Base-by-base conservation (phyloP, 1,284 basidiomycete species). In the Trametes versicolor region DNA sequence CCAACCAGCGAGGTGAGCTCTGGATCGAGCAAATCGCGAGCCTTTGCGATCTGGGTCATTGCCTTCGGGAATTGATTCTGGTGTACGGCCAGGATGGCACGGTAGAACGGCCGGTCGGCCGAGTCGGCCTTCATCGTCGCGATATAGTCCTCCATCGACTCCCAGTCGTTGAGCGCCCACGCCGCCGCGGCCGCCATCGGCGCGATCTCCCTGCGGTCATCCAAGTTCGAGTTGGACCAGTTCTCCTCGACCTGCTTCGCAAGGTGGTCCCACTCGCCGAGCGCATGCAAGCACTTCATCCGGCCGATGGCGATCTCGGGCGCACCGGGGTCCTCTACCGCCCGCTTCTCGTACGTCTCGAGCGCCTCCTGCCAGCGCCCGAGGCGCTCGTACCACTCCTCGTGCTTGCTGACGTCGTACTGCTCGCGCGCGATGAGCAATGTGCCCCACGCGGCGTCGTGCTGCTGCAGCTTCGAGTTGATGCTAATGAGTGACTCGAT, bases 101-200 rank as follows among this genome's bases (percentile, higher is more conserved):
- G 90, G 82, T 98, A 99, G 85, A 99, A 99, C 21, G 95, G 93
- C 50, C 96, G 86, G 77, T 99, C 98, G 0, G 97, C 90, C 8
- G 97, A 97, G 75, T 99, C 97, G 36, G 85, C 82, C 74, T 94
- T 95, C 95, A 99, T 98, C 3, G 93, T 94, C 8, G 89, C 86
- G 66, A 99, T 98, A 78, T 98, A 99, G 72, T 97, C 92, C 66
- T 99, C 98, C 98, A 99, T 99, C 9, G 91, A 87, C 73, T 98
- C 96, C 98, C 98, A 99, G 74, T 99, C 96, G 69, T 93, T 93
- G 63, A 98, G 80, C 6, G 96, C 96, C 97, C 98, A 99, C 5
- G 96, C 96, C 1, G 98, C 97, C 0, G 98, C 97, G 0, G 98
- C 95, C 0, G 97, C 98, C 81, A 99, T 91, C 0, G 97, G 97